Base-by-base conservation (phyloP, 2,329 filamentous ascomycete genomes). In the Pseudogymnoascus sp. region DNA sequence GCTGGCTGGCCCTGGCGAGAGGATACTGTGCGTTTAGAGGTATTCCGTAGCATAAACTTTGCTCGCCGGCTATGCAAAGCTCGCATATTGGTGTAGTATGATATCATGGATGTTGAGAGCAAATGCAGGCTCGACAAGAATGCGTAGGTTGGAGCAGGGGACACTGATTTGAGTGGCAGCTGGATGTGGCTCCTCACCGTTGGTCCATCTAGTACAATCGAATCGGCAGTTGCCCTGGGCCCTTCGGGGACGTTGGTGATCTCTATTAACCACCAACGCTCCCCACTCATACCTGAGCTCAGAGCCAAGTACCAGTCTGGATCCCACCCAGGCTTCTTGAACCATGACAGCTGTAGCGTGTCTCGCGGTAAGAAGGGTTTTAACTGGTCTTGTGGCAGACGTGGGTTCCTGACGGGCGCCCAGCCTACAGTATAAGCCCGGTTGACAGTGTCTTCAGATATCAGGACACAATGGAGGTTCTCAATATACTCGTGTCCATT, bases 201-300 rank as follows among this genome's bases (percentile, higher is more conserved):
- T 10, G 63, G 41, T 29, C 47, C 47, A 7, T 54, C 47, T n/a
- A 54, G 47, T 33, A 54, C 47, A 31, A 54, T 54, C 35, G 47
- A 54, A 11, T 54, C 47, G 6, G 44, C 26, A 33, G 26, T 29
- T 17, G 47, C 9, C 15, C 15, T 54, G 47, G 47, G 61, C 47
- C 61, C 47, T 66, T 58, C 58, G 21, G 62, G 29, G 37, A 62
- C 59, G 59, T 58, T 61, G 36, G 62, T 61, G 60, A 84, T 73
- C 72, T 87, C 81, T 60, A 90, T 77, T 63, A 92, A 76, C 85
- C 87, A 92, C 89, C 90, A 96, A 64, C 81, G 81, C 70, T 94
- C 89, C 60, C 90, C 89, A 68, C 81, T 80, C 69, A 89, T 79
- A 70, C 87, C 86, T 71, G 91, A 80, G 60, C 85, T 84, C 50